These are phyloP conservation scores for Erythrophleum ivorense DNA, from an alignment of 331 rosid genomes.

Conservation along the genomic window DNA sequence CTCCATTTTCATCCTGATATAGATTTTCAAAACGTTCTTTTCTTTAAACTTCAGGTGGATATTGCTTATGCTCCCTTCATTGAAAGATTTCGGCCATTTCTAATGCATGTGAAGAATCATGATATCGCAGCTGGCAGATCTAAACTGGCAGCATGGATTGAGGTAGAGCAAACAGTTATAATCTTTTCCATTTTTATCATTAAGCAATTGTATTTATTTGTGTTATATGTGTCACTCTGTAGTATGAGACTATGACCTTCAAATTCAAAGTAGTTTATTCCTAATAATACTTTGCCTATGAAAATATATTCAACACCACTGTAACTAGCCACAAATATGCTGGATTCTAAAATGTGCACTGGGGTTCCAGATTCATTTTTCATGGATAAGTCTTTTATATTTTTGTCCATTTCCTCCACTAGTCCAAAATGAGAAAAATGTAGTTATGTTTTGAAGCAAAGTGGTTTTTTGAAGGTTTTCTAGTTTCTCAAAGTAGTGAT, in stretches of 20 bases:
- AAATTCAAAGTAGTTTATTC: neutral
- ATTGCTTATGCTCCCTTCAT: slow-evolving; percentile 83
- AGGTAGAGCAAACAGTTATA: slow-evolving; percentile 48
- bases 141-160: slow-evolving; percentile 68
- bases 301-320: neutral
- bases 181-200: slow-evolving; percentile 8
- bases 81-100: slow-evolving; percentile 71
- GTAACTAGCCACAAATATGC: neutral
- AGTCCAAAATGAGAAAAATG: neutral
- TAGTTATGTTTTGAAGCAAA: neutral
- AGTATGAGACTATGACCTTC: neutral
- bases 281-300: neutral
- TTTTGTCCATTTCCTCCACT: neutral
- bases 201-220: neutral
- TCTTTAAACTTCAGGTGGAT: slow-evolving; percentile 67
- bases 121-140: slow-evolving; percentile 75
- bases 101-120: slow-evolving; percentile 63
- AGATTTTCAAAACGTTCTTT: neutral
- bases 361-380: neutral
- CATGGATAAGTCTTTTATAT: neutral
- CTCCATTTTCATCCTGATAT: slow-evolving; percentile 1
- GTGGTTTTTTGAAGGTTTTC: neutral
- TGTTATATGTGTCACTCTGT: neutral
- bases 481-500: neutral
- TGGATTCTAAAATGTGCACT: neutral